phyloP scores from a whole-genome alignment of 2,329 filamentous ascomycete species.

The Cercospora zeae-maydis region DNA sequence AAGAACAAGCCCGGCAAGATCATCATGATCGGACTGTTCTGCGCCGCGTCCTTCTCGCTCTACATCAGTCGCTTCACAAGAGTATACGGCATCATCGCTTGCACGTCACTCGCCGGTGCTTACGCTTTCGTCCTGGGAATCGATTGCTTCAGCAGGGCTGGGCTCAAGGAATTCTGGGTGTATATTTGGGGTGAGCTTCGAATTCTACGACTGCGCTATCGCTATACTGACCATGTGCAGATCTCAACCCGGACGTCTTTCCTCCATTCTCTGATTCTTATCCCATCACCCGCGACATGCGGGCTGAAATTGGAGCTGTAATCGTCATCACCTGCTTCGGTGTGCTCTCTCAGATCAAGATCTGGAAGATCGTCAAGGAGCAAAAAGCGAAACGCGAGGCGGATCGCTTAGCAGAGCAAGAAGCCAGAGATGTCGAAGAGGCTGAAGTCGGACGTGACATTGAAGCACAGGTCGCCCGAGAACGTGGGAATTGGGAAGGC shows the following conservation, averaged over 20 bases:
- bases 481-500: conserved; percentile 70
- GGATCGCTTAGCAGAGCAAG: conserved; percentile 50
- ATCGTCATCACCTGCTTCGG: conserved; percentile 72
- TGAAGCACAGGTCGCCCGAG: conserved; percentile 59
- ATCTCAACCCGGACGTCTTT: conserved; percentile 74
- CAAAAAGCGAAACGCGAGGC: conserved; percentile 47
- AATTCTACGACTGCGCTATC: background rate
- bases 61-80: conserved; percentile 77
- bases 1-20: conserved; percentile 59
- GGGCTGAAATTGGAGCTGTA: conserved; percentile 75
- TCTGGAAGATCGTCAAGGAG: conserved; percentile 75
- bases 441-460: conserved; percentile 62
- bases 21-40: conserved; percentile 73
- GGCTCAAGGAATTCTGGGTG: conserved; percentile 92
- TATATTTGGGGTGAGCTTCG: conserved; percentile 70
- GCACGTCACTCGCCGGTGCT: conserved; percentile 76
- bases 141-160: conserved; percentile 85
- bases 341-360: conserved; percentile 75
- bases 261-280: conserved; percentile 73
- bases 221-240: conserved; percentile 36
- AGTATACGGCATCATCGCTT: conserved; percentile 70
- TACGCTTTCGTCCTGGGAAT: conserved; percentile 78
- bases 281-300: conserved; percentile 79
- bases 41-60: conserved; percentile 63
- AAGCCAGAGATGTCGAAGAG: conserved; percentile 64